Base-by-base conservation (phyloP, 192 early-diverging fungal genomes). In the Spinellus fusiger region DNA sequence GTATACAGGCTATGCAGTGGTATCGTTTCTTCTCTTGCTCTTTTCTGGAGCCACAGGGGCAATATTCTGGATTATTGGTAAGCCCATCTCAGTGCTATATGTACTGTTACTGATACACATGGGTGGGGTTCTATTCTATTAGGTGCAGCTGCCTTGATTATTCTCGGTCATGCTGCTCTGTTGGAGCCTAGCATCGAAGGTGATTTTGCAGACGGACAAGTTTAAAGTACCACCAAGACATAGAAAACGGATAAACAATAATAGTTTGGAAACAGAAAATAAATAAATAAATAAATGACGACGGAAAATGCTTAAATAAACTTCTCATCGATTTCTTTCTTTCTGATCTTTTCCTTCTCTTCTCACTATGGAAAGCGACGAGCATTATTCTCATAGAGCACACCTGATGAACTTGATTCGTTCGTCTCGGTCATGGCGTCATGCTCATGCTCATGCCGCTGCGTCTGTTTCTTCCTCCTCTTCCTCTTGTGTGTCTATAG, bases 51-150 rank as follows among this genome's bases (percentile, higher is more conserved):
- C 78, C 16, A 69, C 77, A 1, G 76, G 77, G 9, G 77, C 76
- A 22, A 68, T 85, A 35, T 83, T 85, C 47, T 85, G 83, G 83
- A 75, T 83, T 54, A 63, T 81, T 59, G 78, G 78, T 78, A 77
- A 59, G 73, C n/a, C n/a, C n/a, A n/a, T n/a, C n/a, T n/a, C n/a
- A n/a, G n/a, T n/a, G n/a, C n/a, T n/a, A n/a, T n/a, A n/a, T n/a
- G n/a, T n/a, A n/a, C n/a, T n/a, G n/a, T n/a, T n/a, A n/a, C n/a
- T n/a, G n/a, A n/a, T n/a, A n/a, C n/a, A n/a, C n/a, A n/a, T n/a
- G n/a, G 20, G 46, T 58, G 22, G 31, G 34, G 13, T 27, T n/a
- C n/a, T n/a, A n/a, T n/a, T n/a, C n/a, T 12, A 44, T 47, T 58
- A 78, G 81, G 82, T 52, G 83, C 83, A 47, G 77, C 79, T 54